phyloP scores from a whole-genome alignment of 257 asterid species.

The Solanum appendiculatum region DNA sequence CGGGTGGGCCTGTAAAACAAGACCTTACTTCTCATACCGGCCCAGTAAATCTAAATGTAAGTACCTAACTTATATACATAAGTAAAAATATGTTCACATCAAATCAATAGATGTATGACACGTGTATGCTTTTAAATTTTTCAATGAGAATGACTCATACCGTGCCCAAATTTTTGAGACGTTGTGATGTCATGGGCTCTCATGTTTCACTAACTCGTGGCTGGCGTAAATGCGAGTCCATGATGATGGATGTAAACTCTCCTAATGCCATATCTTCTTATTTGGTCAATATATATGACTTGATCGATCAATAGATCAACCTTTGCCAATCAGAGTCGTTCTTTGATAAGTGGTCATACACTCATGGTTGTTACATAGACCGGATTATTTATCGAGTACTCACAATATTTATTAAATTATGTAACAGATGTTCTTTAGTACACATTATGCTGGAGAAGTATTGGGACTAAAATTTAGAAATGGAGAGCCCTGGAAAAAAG shows the following conservation, averaged over 20 bases:
- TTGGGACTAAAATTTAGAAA: conserved; percentile 25
- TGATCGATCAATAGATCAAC: background rate
- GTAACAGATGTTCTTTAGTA: conserved; percentile 78
- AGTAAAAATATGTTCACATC: background rate
- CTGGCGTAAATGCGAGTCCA: background rate
- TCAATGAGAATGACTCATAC: background rate
- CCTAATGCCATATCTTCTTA: background rate
- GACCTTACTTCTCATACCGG: conserved; percentile 94
- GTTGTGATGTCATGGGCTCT: background rate
- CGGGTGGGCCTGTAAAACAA: conserved; percentile 85
- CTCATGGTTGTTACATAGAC: rapidly evolving
- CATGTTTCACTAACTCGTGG: background rate
- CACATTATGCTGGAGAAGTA: conserved; percentile 60
- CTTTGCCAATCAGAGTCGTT: background rate
- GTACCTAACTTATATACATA: background rate
- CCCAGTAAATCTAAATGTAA: conserved; percentile 59
- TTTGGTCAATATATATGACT: background rate
- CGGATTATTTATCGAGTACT: background rate
- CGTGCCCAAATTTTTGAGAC: background rate
- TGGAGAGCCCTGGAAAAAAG: conserved; percentile 80
- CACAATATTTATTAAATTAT: background rate
- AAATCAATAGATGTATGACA: background rate
- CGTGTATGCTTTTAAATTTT: background rate
- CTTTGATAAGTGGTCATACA: background rate
- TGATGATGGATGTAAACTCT: background rate